Base-by-base conservation (phyloP, 331 rosid genomes). In the Acacia concinna region DNA sequence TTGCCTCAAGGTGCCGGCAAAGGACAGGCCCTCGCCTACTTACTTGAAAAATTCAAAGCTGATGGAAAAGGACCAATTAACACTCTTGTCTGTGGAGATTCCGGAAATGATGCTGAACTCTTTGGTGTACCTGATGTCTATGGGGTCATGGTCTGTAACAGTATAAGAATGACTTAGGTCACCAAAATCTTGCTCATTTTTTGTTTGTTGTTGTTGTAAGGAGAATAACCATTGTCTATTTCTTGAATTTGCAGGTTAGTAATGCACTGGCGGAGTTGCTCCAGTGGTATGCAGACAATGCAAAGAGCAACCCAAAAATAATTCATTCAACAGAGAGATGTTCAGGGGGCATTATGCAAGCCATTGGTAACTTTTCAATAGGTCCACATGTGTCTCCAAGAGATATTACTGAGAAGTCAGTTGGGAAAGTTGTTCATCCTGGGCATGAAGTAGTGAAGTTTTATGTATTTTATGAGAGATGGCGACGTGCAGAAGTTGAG, bases 61-160 rank as follows among this genome's bases (percentile, higher is more conserved):
- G 84, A 69, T 43, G 89, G 88, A 77, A 84, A 77, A 49, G 71
- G 74, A 46, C 97, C 98, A 4, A 43, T 20, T 54, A 81, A 84
- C 74, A 88, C 93, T 79, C 97, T 93, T 84, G 98, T 93, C 57
- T 93, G 98, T 85, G 98, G 98, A 23, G 98, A 93, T 71, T 93
- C 98, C 20, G 97, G 98, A 78, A 93, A 93, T 56, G 98, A 93
- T 67, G 87, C 91, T 0, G 98, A 93, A 78, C 89, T 93, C 8
- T 93, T 86, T 69, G 76, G 68, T n/a, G 69, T 91, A 57, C 94
- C 91, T 38, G 80, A 71, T 35, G 92, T 88, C 73, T 84, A 88
- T 62, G 97, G 98, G 56, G 98, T 91, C 81, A 79, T 93, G 97
- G 98, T 93, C 57, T 54, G 93, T 85, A 68, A 47, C 57, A 31